Evolutionary conservation across 306 rosid species (phyloP).

Genomic region (Quercus gilva): DNA sequence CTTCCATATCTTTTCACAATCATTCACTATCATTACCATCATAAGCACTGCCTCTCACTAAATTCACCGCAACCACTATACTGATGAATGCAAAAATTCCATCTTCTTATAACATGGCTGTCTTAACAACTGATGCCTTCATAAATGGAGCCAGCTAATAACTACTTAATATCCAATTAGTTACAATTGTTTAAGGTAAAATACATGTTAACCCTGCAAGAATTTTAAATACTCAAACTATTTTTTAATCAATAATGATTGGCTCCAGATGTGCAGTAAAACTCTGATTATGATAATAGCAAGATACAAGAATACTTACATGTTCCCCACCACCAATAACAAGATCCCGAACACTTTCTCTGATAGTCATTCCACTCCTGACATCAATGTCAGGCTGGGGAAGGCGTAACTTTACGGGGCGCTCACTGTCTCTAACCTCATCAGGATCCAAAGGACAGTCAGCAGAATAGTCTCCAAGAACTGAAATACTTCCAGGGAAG

Average conservation of each 20-base stretch:
- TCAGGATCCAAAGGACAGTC: constrained; percentile 98
- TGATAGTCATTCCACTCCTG: constrained; percentile 85
- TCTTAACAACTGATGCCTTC: not conserved
- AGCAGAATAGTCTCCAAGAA: constrained; percentile 95
- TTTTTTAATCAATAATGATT: constrained; percentile 7
- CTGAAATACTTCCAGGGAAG: constrained; percentile 75
- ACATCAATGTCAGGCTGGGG: constrained; percentile 67
- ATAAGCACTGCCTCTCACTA: not conserved
- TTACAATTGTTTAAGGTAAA: constrained; percentile 7
- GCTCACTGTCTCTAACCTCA: constrained; percentile 96
- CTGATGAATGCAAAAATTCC: not conserved
- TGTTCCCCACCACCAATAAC: constrained; percentile 87
- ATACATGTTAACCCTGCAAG: constrained; percentile 4
- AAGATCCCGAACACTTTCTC: constrained; percentile 94
- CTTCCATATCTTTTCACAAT: not conserved
- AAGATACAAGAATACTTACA: constrained; percentile 56
- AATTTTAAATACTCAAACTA: constrained; percentile 9
- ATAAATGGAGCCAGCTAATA: not conserved
- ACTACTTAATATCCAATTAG: not conserved
- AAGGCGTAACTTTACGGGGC: constrained; percentile 94
- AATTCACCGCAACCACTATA: not conserved
- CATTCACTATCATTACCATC: not conserved
- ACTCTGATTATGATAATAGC: not conserved
- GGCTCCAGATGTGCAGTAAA: constrained; percentile 24
- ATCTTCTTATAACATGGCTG: not conserved